Evolutionary conservation across 2,329 filamentous ascomycete species (phyloP).

Genomic region (Colletotrichum brevisporum): DNA sequence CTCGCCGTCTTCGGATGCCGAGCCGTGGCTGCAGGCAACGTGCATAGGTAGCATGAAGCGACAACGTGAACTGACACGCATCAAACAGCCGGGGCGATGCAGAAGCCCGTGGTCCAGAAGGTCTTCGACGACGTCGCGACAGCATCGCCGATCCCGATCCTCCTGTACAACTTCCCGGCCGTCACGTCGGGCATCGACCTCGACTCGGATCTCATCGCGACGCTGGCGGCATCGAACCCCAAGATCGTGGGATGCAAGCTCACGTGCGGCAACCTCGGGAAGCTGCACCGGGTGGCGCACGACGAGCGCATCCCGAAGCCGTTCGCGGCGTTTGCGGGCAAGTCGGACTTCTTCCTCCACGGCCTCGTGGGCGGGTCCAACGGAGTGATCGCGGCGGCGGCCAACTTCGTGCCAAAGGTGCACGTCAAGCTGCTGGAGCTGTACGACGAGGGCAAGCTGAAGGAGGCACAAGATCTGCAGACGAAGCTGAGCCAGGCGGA

Average conservation of each 20-base stretch:
- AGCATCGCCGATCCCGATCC: slow-evolving; percentile 66
- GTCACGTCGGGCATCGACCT: slow-evolving; percentile 78
- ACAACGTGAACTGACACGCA: slow-evolving; percentile 63
- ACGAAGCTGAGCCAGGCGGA: slow-evolving; percentile 48
- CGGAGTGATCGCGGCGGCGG: slow-evolving; percentile 57
- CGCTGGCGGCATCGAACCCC: slow-evolving; percentile 61
- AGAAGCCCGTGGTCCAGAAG: slow-evolving; percentile 68
- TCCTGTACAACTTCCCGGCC: slow-evolving; percentile 79
- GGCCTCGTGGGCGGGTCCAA: slow-evolving; percentile 56
- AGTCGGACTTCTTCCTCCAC: slow-evolving; percentile 59
- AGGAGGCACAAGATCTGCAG: slow-evolving; percentile 54
- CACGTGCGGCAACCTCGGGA: slow-evolving; percentile 74
- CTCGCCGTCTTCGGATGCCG: slow-evolving; percentile 59
- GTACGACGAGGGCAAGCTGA: slow-evolving; percentile 50
- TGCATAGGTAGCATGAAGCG: slow-evolving; percentile 52
- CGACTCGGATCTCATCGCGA: slow-evolving; percentile 72
- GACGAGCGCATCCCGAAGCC: slow-evolving; percentile 28
- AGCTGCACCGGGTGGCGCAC: slow-evolving; percentile 64
- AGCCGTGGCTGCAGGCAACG: slow-evolving; percentile 58
- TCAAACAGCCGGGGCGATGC: slow-evolving; percentile 61
- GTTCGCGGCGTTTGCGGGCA: slow-evolving; percentile 55
- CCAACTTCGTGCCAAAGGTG: slow-evolving; percentile 56
- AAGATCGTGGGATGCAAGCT: slow-evolving; percentile 78
- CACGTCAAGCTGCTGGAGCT: slow-evolving; percentile 53
- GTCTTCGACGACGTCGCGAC: slow-evolving; percentile 72